Conservation (phyloP, 345 rosid genomes). For the Sisymbrium irio region DNA sequence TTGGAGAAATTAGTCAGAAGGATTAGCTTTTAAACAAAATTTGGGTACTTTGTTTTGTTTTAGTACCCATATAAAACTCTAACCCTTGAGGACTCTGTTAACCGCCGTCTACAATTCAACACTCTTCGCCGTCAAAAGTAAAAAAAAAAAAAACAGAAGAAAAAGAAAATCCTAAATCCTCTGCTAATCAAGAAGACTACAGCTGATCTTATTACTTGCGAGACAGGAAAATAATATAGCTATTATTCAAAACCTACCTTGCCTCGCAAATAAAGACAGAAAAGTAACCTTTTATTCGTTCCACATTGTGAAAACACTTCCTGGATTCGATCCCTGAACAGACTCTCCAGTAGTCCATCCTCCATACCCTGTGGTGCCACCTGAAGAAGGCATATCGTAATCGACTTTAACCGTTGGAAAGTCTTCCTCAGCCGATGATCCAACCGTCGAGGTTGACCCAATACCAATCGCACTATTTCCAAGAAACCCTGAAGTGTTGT, state of each 20-base stretch:
- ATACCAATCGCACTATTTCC: conserved; percentile 57
- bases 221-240: conserved; percentile 3
- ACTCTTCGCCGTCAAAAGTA: conserved; percentile 21
- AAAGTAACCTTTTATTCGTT: conserved; percentile 44
- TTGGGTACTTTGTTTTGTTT: conserved; percentile 22
- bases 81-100: conserved; percentile 30
- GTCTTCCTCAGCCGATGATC: conserved; percentile 54
- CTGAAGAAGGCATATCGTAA: conserved; percentile 63
- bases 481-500: conserved; percentile 51
- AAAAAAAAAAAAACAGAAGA: background rate
- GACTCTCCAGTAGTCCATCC: conserved; percentile 73
- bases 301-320: conserved; percentile 86
- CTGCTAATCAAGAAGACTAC: conserved; percentile 22
- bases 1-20: conserved; percentile 28
- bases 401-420: conserved; percentile 73
- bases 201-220: conserved; percentile 15
- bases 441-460: conserved; percentile 47
- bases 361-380: conserved; percentile 49
- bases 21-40: conserved; percentile 34
- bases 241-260: conserved; percentile 18
- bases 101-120: conserved; percentile 30
- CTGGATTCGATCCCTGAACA: conserved; percentile 69
- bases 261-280: conserved; percentile 15
- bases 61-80: conserved; percentile 34
- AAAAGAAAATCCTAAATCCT: conserved; percentile 11